Evolutionary conservation across 208 protist genomes (phyloP), one percentile per base, ranked within the genome.

Genomic region (Wallacemonas sp.): DNA sequence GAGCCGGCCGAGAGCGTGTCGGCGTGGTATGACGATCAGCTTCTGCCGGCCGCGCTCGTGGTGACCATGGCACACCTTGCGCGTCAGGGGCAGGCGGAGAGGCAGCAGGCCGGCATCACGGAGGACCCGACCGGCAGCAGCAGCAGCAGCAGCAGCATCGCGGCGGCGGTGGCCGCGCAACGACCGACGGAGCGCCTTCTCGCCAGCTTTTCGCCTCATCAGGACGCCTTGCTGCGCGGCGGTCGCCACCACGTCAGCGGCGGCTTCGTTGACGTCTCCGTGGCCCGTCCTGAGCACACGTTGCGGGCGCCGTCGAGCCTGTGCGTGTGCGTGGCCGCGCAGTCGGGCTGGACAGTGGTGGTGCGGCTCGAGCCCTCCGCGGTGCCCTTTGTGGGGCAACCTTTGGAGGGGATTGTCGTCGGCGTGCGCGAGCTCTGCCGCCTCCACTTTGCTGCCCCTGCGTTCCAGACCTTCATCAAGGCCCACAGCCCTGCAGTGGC

Each of bases 341-440:
- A 14, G 8, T 48, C 50, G 3, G 86, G 83, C 1, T 92, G 86
- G 86, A 79, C 75, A 14, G 66, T 92, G 22, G 67, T 74, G 44
- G 41, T 88, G 33, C 61, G 70, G 18, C 70, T 88, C 25, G 74
- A 79, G 48, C 65, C 72, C 8, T 76, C 72, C 55, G 61, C 72
- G 10, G 72, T 66, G 46, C 77, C 70, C 20, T 92, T 82, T 63
- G 65, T 76, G 25, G 86, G 86, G 14, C 18, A 82, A 14, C 72
- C 86, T n/a, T 74, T 92, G 39, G 54, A 72, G 3, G 52, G 68
- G 20, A 82, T 92, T 29, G 50, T 79, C 44, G 65, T 62, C 55
- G 81, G 83, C 52, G 57, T 89, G 48, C 78, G 77, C 48, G 33
- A 71, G 23, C 65, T 92, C 14, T 65, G 87, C 38, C 61, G 57